Conservation (phyloP, 176 grass and related monocot species). For the Thinopyrum elongatum region DNA sequence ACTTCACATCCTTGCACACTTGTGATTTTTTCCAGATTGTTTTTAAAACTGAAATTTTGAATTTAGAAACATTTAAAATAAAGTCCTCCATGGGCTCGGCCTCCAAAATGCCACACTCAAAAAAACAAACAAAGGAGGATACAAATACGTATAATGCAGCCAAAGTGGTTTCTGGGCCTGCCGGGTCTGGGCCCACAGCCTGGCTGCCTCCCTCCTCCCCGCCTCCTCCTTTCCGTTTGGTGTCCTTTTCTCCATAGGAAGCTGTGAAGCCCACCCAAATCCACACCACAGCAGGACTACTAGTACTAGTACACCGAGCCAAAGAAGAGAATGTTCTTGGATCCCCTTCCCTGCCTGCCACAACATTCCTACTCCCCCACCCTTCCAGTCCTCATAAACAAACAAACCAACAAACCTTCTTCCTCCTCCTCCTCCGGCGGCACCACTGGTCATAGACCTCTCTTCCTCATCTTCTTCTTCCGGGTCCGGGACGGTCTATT, state of each 20-base stretch:
- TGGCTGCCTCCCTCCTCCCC: background rate
- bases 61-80: too few species aligned
- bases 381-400: conserved; percentile 3
- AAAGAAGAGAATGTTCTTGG: conserved; percentile 46
- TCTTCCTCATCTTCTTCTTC: background rate
- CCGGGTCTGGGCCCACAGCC: conserved; percentile 5
- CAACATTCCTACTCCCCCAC: conserved; percentile 35
- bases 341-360: conserved; percentile 14
- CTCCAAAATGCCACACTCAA: too few species aligned
- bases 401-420: conserved; percentile 1
- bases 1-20: too few species aligned
- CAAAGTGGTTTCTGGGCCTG: conserved; percentile 25
- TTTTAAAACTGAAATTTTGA: too few species aligned
- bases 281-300: background rate
- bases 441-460: background rate
- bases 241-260: conserved; percentile 24
- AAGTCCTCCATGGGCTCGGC: too few species aligned
- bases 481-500: too few species aligned
- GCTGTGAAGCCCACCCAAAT: background rate
- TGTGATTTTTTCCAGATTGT: too few species aligned
- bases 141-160: background rate
- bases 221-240: conserved; percentile 1
- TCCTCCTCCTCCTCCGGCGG: background rate
- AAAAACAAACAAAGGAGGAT: background rate
- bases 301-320: conserved; percentile 10